Conservation (phyloP, 192 early-diverging fungal species). For the Ambispora gerdemannii region DNA sequence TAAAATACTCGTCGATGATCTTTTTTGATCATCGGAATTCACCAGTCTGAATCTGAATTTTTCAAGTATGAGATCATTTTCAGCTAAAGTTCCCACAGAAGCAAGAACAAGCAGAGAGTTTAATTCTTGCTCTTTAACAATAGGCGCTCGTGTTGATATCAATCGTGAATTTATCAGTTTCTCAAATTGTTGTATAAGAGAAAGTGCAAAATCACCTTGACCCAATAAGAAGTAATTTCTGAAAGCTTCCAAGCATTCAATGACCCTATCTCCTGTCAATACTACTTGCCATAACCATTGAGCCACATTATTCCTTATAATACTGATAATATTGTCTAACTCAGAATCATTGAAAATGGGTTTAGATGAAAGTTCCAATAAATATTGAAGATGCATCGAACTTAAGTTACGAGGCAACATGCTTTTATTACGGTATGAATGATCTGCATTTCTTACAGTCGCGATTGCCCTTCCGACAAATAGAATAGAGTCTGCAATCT, state of each 20-base stretch:
- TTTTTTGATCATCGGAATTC: slow-evolving; percentile 1
- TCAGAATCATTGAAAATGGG: slow-evolving; percentile 38
- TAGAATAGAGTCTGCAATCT: slow-evolving; percentile 57
- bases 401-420: slow-evolving; percentile 24
- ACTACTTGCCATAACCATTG: slow-evolving; percentile 64
- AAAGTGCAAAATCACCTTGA: slow-evolving; percentile 57
- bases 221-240: slow-evolving; percentile 60
- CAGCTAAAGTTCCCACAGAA: slow-evolving; percentile 37
- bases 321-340: slow-evolving; percentile 44
- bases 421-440: slow-evolving; percentile 32
- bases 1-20: not conserved
- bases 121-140: slow-evolving; percentile 40
- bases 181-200: slow-evolving; percentile 55
- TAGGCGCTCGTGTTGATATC: not conserved
- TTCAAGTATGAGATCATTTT: slow-evolving; percentile 33
- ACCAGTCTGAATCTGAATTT: slow-evolving; percentile 26
- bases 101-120: slow-evolving; percentile 40
- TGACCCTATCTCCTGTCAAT: slow-evolving; percentile 59
- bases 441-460: slow-evolving; percentile 43
- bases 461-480: slow-evolving; percentile 68
- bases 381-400: slow-evolving; percentile 27
- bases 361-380: slow-evolving; percentile 28
- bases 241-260: slow-evolving; percentile 57
- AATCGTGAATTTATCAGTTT: slow-evolving; percentile 33
- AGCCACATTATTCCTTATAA: slow-evolving; percentile 54